Evolutionary conservation across 371 early-diverging fungal species (phyloP).

Genomic region (Lichtheimia hyalospora): DNA sequence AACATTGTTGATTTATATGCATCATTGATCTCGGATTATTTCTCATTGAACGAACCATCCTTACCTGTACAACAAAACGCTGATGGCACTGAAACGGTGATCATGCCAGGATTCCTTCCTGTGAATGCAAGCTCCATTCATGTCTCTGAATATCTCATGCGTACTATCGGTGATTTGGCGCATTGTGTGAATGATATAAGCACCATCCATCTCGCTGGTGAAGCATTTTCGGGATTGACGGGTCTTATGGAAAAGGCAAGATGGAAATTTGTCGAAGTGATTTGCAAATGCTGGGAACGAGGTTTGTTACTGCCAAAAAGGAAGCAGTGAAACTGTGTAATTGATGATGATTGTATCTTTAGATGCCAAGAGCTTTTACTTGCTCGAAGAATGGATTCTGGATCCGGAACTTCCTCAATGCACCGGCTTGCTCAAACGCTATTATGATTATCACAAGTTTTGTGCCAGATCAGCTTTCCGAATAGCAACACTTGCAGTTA

Average conservation of each 20-base stretch:
- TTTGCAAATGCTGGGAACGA: conserved; percentile 60
- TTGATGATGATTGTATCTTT: conserved; percentile 18
- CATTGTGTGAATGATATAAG: conserved; percentile 63
- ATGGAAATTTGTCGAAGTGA: conserved; percentile 55
- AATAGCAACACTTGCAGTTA: conserved; percentile 55
- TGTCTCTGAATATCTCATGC: conserved; percentile 56
- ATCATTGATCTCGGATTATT: conserved; percentile 54
- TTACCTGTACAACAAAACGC: conserved; percentile 25
- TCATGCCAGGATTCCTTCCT: conserved; percentile 44
- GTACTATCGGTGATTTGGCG: conserved; percentile 54
- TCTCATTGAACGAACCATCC: conserved; percentile 40
- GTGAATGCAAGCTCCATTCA: conserved; percentile 55
- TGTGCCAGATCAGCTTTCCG: conserved; percentile 64
- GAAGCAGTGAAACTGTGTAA: neutral
- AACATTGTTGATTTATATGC: conserved; percentile 70
- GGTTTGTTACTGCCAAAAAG: conserved; percentile 24
- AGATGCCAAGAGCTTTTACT: conserved; percentile 80
- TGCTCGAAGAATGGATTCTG: conserved; percentile 86
- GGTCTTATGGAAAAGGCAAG: conserved; percentile 55
- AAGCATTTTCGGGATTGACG: conserved; percentile 54
- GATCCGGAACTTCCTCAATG: conserved; percentile 72
- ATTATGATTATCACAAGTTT: conserved; percentile 73
- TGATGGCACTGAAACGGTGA: conserved; percentile 21
- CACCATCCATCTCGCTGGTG: conserved; percentile 54
- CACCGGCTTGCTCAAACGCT: conserved; percentile 63